Percentiles rank a stretch among this genome's conserved stretches.
phyloP scores from a whole-genome alignment of 2,329 filamentous ascomycete genomes.

The Fusarium nematophilum region DNA sequence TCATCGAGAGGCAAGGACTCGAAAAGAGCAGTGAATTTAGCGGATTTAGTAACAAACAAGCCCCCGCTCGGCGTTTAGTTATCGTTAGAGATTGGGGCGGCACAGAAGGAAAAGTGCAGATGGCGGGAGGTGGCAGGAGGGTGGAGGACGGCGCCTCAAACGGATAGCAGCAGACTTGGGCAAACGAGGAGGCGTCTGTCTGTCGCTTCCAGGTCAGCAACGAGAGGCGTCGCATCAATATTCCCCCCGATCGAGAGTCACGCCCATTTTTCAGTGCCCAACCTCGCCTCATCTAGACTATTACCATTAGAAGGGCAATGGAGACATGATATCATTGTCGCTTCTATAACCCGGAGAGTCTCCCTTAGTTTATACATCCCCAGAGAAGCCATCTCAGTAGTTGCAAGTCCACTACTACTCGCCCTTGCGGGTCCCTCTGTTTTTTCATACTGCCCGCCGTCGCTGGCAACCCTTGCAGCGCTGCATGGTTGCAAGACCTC shows the following conservation, averaged over 20 bases:
- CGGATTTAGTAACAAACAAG: background rate
- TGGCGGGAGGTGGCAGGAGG: background rate
- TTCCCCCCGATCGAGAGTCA: too few relatives aligned
- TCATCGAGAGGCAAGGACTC: background rate
- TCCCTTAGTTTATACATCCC: background rate
- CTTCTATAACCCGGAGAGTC: background rate
- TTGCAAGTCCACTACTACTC: background rate
- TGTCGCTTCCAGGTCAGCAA: too few relatives aligned
- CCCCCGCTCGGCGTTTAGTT: too few relatives aligned
- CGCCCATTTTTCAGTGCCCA: background rate
- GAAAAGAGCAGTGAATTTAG: background rate
- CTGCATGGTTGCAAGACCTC: background rate
- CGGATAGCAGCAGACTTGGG: too few relatives aligned
- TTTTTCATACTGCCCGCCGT: background rate
- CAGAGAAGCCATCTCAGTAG: background rate
- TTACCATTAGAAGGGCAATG: too few relatives aligned
- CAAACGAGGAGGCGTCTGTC: background rate
- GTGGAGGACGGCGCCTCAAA: too few relatives aligned
- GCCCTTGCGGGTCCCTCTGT: conserved; percentile 9
- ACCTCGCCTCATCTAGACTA: too few relatives aligned
- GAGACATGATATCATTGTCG: background rate
- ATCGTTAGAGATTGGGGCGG: too few relatives aligned
- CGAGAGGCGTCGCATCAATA: too few relatives aligned
- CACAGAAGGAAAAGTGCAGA: background rate
- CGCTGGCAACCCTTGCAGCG: background rate